Conservation (phyloP, 495 filamentous ascomycete genomes). For the Evansstolkia leycettana region DNA sequence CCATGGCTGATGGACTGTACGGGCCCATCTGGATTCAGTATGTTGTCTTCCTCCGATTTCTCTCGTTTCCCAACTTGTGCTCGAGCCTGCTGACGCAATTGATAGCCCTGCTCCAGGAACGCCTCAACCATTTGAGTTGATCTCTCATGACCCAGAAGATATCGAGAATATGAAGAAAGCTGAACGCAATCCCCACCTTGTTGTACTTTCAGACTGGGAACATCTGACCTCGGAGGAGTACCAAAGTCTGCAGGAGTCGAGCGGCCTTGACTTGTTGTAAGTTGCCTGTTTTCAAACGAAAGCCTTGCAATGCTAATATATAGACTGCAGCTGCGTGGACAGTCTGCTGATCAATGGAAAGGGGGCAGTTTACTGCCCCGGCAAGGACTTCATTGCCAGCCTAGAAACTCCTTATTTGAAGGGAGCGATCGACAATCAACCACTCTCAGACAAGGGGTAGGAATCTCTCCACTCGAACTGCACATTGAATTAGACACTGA, state of each 20-base stretch:
- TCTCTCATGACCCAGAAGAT: constrained; percentile 18
- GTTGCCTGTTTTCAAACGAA: background rate
- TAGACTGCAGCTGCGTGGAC: constrained; percentile 24
- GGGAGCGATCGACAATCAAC: constrained; percentile 15
- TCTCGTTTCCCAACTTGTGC: background rate
- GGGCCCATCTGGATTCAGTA: constrained; percentile 29
- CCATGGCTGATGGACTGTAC: constrained; percentile 40
- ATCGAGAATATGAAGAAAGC: constrained; percentile 29
- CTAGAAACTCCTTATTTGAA: constrained; percentile 15
- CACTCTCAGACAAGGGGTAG: constrained; percentile 40
- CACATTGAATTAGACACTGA: background rate
- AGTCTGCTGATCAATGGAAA: constrained; percentile 41
- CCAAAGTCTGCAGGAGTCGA: constrained; percentile 21
- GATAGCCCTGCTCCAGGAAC: constrained; percentile 19
- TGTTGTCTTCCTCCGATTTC: background rate
- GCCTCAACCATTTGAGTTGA: constrained; percentile 25
- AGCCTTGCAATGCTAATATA: background rate
- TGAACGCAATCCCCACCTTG: constrained; percentile 19
- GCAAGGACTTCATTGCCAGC: constrained; percentile 22
- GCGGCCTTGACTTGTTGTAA: constrained; percentile 26
- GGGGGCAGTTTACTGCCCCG: constrained; percentile 36
- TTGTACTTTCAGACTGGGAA: constrained; percentile 40
- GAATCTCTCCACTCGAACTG: constrained; percentile 1
- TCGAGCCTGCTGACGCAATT: background rate
- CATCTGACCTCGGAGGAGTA: constrained; percentile 35